Percentiles rank a stretch among this genome's conserved stretches.
Evolutionary conservation across 2,329 filamentous ascomycete genomes (phyloP).

Genomic region (Phaeosphaeria sp.): DNA sequence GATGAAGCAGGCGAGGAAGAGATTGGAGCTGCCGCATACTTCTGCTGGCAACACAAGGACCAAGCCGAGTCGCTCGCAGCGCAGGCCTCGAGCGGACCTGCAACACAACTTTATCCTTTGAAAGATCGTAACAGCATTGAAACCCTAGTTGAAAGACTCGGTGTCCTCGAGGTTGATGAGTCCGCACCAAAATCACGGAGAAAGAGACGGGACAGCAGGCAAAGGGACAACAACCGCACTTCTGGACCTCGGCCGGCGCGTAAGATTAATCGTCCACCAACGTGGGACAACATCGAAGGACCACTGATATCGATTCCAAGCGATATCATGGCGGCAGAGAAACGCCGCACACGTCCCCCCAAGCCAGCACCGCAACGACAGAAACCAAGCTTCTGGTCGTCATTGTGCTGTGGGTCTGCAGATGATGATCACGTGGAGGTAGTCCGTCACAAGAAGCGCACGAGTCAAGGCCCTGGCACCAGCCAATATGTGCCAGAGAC

Average conservation of each 20-base stretch:
- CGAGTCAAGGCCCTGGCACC: constrained; percentile 12
- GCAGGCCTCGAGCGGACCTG: constrained; percentile 25
- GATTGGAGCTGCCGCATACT: constrained; percentile 67
- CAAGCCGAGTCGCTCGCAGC: constrained; percentile 65
- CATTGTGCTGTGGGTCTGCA: constrained; percentile 49
- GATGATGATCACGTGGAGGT: constrained; percentile 53
- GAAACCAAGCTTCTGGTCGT: constrained; percentile 50
- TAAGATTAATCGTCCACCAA: constrained; percentile 48
- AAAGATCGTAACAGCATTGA: constrained; percentile 80
- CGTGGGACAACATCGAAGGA: constrained; percentile 54
- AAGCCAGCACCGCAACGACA: constrained; percentile 23
- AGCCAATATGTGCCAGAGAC: constrained; percentile 16
- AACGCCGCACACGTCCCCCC: constrained; percentile 24
- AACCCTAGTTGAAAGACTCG: constrained; percentile 80
- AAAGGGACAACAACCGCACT: constrained; percentile 13
- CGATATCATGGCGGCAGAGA: constrained; percentile 42
- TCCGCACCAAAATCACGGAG: constrained; percentile 41
- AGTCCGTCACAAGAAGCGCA: constrained; percentile 48
- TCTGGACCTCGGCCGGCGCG: constrained; percentile 25
- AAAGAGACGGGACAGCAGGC: constrained; percentile 31
- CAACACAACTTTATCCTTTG: constrained; percentile 60
- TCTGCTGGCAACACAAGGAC: constrained; percentile 95
- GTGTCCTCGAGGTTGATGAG: constrained; percentile 70
- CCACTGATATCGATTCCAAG: constrained; percentile 54
- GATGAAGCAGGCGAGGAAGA: constrained; percentile 57